Conservation (phyloP, 192 early-diverging fungal species). For the Radiomyces spectabilis region DNA sequence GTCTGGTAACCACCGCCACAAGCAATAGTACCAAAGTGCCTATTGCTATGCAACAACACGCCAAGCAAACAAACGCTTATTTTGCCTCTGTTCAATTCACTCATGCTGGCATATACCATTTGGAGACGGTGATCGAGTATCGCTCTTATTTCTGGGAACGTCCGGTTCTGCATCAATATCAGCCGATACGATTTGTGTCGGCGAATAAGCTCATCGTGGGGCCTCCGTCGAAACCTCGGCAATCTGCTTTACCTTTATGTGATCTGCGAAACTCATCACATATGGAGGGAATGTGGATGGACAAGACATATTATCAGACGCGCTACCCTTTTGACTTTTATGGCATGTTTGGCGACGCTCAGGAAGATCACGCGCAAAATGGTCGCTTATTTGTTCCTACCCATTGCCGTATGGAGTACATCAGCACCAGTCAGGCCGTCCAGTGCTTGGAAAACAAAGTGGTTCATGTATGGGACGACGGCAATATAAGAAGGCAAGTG, state of each 20-base stretch:
- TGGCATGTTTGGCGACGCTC: conserved; percentile 21
- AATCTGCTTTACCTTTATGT: conserved; percentile 1
- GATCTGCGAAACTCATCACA: neutral
- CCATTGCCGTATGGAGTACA: neutral
- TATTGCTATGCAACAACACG: conserved; percentile 9
- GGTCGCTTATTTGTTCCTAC: conserved; percentile 15
- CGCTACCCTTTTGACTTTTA: conserved; percentile 20
- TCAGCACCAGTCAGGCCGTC: conserved; percentile 17
- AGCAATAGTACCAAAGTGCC: neutral
- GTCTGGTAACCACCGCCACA: conserved; percentile 3
- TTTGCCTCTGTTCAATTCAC: conserved; percentile 8
- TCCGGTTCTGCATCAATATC: conserved; percentile 13
- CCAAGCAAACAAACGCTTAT: conserved; percentile 13
- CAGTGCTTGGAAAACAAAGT: neutral
- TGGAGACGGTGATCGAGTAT: conserved; percentile 9
- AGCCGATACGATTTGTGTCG: conserved; percentile 11
- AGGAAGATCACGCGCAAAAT: conserved; percentile 15
- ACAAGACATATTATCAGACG: conserved; percentile 8
- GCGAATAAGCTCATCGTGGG: conserved; percentile 7
- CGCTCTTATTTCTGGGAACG: conserved; percentile 22
- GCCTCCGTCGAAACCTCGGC: neutral
- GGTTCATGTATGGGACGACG: conserved; percentile 22
- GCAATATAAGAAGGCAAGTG: conserved; percentile 13
- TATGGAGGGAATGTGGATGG: conserved; percentile 17
- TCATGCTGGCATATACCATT: conserved; percentile 5